Conservation (phyloP, 1,284 basidiomycete species). For the Chiua sp. region DNA sequence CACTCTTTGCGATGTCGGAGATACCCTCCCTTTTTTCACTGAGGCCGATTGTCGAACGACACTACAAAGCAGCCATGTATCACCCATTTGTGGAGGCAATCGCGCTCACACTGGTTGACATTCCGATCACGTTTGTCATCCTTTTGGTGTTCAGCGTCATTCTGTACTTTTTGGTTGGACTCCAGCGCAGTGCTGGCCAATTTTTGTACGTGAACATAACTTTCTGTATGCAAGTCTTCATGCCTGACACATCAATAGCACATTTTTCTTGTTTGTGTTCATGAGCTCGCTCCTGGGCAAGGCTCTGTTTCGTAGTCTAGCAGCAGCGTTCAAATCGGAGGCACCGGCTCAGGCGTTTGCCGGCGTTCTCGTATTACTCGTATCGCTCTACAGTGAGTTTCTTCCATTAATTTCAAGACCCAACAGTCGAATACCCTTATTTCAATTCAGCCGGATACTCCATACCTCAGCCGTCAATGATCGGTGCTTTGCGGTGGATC, state of each 20-base stretch:
- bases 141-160: constrained; percentile 52
- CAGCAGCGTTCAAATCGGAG: constrained; percentile 56
- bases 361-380: constrained; percentile 55
- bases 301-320: constrained; percentile 63
- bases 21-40: constrained; percentile 55
- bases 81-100: constrained; percentile 60
- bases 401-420: background rate
- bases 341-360: constrained; percentile 65
- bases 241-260: constrained; percentile 41
- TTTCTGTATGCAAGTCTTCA: constrained; percentile 4
- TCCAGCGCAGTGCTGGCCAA: constrained; percentile 49
- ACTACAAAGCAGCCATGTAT: constrained; percentile 58
- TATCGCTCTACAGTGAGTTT: constrained; percentile 51
- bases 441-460: constrained; percentile 40
- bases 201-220: constrained; percentile 47
- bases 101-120: constrained; percentile 64
- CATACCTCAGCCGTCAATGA: constrained; percentile 63
- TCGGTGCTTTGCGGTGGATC: constrained; percentile 68
- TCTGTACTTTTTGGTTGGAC: constrained; percentile 60
- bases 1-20: constrained; percentile 37
- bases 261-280: constrained; percentile 58
- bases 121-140: constrained; percentile 56
- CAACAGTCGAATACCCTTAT: constrained; percentile 1
- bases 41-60: constrained; percentile 64
- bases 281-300: constrained; percentile 62